Percentiles rank a stretch among this genome's conserved stretches.
Conservation (phyloP, 345 rosid species). For the Garcia nutans region DNA sequence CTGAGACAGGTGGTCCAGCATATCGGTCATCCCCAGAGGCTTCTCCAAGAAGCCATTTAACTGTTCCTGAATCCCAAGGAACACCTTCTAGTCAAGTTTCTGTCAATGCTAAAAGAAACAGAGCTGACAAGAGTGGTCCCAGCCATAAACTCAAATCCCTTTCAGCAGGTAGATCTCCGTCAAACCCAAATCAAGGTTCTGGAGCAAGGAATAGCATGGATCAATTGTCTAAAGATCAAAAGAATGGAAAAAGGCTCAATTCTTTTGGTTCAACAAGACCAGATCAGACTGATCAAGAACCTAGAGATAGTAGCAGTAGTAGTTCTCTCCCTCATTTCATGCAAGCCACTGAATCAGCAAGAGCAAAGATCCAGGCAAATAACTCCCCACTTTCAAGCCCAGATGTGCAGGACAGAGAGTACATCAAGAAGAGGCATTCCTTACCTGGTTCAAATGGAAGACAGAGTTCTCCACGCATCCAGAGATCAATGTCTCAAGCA, state of each 20-base stretch:
- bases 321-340: conserved; percentile 86
- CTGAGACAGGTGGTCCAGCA: conserved; percentile 42
- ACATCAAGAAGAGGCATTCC: conserved; percentile 80
- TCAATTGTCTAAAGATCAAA: conserved; percentile 61
- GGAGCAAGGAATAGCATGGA: conserved; percentile 43
- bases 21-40: conserved; percentile 54
- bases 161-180: conserved; percentile 52
- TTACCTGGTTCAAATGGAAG: conserved; percentile 80
- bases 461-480: conserved; percentile 84
- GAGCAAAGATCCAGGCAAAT: conserved; percentile 72
- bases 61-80: conserved; percentile 71
- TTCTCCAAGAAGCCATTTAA: conserved; percentile 56
- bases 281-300: conserved; percentile 59
- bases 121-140: conserved; percentile 49
- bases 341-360: conserved; percentile 95
- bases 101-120: conserved; percentile 48
- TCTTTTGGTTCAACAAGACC: conserved; percentile 60
- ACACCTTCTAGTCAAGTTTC: conserved; percentile 87
- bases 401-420: conserved; percentile 78
- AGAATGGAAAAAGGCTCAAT: conserved; percentile 58
- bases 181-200: conserved; percentile 53
- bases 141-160: conserved; percentile 55
- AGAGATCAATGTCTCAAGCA: conserved; percentile 59
- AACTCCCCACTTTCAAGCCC: conserved; percentile 96
- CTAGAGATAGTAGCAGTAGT: conserved; percentile 65